A percentile compares a stretch with the other conserved stretches of the same genome.
phyloP scores from a whole-genome alignment of 148 eudicot species.

The Spergularia bocconei region DNA sequence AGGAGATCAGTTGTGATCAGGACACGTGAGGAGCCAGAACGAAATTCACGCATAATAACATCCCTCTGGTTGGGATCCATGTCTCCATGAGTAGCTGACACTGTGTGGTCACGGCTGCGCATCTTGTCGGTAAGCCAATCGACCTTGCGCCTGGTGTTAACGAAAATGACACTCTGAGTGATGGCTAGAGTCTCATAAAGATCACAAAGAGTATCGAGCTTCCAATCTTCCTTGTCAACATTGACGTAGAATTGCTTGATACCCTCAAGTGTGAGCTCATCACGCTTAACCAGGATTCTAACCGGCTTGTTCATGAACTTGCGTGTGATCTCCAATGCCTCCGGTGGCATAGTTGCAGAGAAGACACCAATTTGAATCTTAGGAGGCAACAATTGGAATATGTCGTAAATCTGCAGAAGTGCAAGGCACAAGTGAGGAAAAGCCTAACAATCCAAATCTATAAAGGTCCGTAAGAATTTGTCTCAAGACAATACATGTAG shows the following conservation, averaged over 20 bases:
- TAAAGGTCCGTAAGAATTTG: too few relatives aligned
- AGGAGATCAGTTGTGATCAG: conserved; percentile 27
- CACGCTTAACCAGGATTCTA: conserved; percentile 26
- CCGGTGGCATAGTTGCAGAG: conserved; percentile 30
- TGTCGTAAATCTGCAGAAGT: conserved; percentile 23
- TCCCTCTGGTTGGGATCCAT: conserved; percentile 28
- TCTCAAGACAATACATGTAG: too few relatives aligned
- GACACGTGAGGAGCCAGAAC: conserved; percentile 23
- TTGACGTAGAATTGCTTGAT: conserved; percentile 31
- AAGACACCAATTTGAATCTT: conserved; percentile 29
- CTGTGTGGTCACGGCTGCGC: conserved; percentile 27
- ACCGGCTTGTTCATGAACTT: conserved; percentile 31
- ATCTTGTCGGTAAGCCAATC: conserved; percentile 29
- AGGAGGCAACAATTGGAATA: conserved; percentile 27
- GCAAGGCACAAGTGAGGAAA: background rate
- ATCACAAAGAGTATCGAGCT: conserved; percentile 26
- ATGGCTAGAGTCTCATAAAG: conserved; percentile 27
- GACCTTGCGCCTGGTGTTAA: conserved; percentile 27
- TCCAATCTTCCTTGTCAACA: conserved; percentile 29
- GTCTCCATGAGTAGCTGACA: conserved; percentile 25
- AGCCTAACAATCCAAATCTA: too few relatives aligned
- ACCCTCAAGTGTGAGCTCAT: conserved; percentile 28
- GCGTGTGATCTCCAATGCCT: conserved; percentile 25
- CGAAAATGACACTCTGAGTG: conserved; percentile 30
- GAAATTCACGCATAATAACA: conserved; percentile 28